Base-by-base conservation (phyloP, 768 basidiomycete species). In the Phylloporus arenicola region DNA sequence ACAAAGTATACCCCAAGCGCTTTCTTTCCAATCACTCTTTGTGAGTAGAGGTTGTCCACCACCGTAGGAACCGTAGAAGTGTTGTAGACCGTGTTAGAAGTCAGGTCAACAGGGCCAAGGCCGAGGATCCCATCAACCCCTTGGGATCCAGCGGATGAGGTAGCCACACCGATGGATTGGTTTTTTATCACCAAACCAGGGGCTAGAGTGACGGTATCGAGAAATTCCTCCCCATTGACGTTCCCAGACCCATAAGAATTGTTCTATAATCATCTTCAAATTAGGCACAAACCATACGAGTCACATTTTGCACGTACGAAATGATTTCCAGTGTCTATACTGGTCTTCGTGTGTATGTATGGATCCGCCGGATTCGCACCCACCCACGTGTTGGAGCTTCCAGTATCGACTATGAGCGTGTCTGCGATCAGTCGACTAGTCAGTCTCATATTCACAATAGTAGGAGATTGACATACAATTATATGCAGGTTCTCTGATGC, bases 71-170 rank as follows among this genome's bases (percentile, higher is more conserved):
- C 52, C 6, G 8, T 4, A 8, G 17, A n/a, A 3, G 41, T 20
- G 43, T 51, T 45, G 20, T 38, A 33, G 6, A 64, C 42, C n/a
- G 57, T 63, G 42, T 60, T 63, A 1, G 45, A 19, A 1, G 71
- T 72, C 22, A 74, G 56, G 46, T 59, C 64, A 7, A 47, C 45
- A 3, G 72, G 72, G 10, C 72, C 64, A 29, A 54, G 42, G 60
- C 72, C 54, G 11, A 50, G 19, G 8, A 44, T 38, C 8, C 48
- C 48, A 50, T 50, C 48, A 4, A 30, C 7, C 9, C 6, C 20
- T 3, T 6, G 2, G 10, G 39, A 20, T 6, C 48, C 41, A 16
- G 7, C 17, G 41, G 40, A 30, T 0, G 33, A 34, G 2, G 50
- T 41, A 1, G 72, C 71, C 38, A 64, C 68, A 11, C 71, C 45